Percentiles rank a stretch among this genome's conserved stretches.
Evolutionary conservation across 2,329 filamentous ascomycete species (phyloP).

Genomic region (Samsoniella hepiali): DNA sequence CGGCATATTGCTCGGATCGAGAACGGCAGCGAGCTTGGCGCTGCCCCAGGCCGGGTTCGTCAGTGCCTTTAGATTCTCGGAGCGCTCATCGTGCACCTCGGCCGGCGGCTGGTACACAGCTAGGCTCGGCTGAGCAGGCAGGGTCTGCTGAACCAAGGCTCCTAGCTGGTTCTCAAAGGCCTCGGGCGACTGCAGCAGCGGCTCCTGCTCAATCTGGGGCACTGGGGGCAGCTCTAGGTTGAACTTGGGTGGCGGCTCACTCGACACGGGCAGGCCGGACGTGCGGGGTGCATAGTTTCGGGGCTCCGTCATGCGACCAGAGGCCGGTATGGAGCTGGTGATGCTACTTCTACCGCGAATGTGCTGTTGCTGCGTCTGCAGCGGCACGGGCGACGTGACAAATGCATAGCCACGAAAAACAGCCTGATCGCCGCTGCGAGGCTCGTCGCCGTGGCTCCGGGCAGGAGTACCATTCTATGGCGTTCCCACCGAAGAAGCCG

Average conservation of each 20-base stretch:
- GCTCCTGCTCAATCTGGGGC: background rate
- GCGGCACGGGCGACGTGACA: background rate
- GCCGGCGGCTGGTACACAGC: conserved; percentile 18
- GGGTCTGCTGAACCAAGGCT: background rate
- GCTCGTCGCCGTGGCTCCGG: conserved; percentile 3
- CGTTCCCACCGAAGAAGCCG: conserved; percentile 11
- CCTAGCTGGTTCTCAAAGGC: background rate
- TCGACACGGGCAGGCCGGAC: conserved; percentile 25
- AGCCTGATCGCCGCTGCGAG: background rate
- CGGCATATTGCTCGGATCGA: conserved; percentile 42
- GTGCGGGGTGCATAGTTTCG: conserved; percentile 41
- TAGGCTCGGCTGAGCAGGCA: background rate
- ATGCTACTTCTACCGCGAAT: background rate
- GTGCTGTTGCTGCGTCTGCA: background rate
- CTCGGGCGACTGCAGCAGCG: background rate
- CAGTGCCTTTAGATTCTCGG: conserved; percentile 37
- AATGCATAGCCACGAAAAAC: background rate
- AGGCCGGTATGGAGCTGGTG: conserved; percentile 9
- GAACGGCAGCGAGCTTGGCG: conserved; percentile 34
- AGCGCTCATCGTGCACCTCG: conserved; percentile 30
- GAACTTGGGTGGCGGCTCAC: conserved; percentile 39
- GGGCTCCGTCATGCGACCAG: conserved; percentile 37
- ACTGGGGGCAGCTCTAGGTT: conserved; percentile 24
- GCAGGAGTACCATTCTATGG: conserved; percentile 22
- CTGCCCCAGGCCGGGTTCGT: conserved; percentile 32